Evolutionary conservation across 202 grass and related monocot species (phyloP).

Genomic region (Zizania palustris): DNA sequence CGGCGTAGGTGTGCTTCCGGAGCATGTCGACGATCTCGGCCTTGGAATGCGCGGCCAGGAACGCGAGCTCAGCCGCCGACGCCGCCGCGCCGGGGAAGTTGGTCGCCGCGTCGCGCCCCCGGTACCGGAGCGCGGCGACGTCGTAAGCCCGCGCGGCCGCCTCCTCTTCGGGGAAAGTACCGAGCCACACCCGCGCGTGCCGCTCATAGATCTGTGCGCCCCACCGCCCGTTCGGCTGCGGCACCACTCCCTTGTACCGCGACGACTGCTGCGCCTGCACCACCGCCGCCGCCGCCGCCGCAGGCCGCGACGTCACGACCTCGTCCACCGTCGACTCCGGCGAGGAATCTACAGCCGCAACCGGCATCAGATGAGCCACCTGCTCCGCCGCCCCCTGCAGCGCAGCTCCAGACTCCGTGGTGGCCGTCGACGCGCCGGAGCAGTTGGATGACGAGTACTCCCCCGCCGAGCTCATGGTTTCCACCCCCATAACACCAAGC

Average conservation of each 20-base stretch:
- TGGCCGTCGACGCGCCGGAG: conserved; percentile 49
- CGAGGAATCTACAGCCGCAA: background rate
- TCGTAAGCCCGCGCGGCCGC: conserved; percentile 72
- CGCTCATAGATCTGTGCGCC: conserved; percentile 91
- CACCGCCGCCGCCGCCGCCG: background rate
- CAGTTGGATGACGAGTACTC: conserved; percentile 33
- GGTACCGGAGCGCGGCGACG: conserved; percentile 77
- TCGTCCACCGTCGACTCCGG: conserved; percentile 8
- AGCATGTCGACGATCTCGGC: conserved; percentile 92
- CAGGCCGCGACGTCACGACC: conserved; percentile 38
- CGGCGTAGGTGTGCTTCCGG: conserved; percentile 79
- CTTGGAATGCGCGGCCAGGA: conserved; percentile 76
- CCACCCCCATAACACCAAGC: conserved; percentile 42
- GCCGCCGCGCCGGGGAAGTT: conserved; percentile 56
- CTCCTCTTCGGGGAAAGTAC: conserved; percentile 65
- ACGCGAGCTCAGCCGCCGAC: conserved; percentile 52
- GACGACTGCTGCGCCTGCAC: conserved; percentile 42
- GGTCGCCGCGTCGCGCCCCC: conserved; percentile 69
- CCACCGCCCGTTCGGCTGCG: conserved; percentile 89
- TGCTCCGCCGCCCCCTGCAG: background rate
- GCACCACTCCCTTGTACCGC: conserved; percentile 80
- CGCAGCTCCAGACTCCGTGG: conserved; percentile 38
- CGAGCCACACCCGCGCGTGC: conserved; percentile 84
- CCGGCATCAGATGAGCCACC: background rate
- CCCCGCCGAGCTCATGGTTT: conserved; percentile 38